Percentiles rank a stretch among this genome's conserved stretches.
Evolutionary conservation across 2,329 filamentous ascomycete genomes (phyloP).

Genomic region (Xylariaceae sp.): DNA sequence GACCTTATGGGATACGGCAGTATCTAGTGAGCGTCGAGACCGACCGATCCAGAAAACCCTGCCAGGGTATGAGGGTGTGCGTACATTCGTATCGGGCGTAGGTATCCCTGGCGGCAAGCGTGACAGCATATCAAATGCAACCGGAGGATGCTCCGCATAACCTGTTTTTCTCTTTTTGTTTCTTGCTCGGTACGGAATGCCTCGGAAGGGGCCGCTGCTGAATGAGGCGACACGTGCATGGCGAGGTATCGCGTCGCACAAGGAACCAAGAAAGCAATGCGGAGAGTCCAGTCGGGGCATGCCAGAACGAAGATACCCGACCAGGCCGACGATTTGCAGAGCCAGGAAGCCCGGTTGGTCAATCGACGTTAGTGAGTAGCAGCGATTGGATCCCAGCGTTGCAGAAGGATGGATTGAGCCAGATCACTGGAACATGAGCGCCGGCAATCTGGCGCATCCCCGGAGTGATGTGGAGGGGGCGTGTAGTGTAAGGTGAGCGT

Average conservation of each 20-base stretch:
- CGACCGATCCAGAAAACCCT: conserved; percentile 1
- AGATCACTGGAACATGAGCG: conserved; percentile 6
- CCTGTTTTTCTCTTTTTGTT: not conserved
- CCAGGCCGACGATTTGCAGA: not conserved
- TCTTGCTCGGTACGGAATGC: conserved; percentile 2
- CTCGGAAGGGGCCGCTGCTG: not conserved
- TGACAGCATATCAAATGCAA: not conserved
- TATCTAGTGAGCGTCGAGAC: conserved; percentile 14
- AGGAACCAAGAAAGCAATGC: conserved; percentile 2
- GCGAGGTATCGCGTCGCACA: not conserved
- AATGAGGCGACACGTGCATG: not conserved
- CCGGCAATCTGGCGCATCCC: not conserved
- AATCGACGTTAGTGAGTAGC: conserved; percentile 1
- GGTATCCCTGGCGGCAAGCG: conserved; percentile 3
- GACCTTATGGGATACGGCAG: not conserved
- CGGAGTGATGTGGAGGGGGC: not conserved
- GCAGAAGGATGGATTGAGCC: conserved; percentile 7
- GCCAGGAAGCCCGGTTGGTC: not conserved
- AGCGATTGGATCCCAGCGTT: conserved; percentile 1
- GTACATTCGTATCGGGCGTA: conserved; percentile 1
- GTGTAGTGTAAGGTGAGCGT: not conserved
- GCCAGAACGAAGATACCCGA: not conserved
- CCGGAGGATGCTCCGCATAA: not conserved
- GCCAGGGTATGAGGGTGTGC: not conserved
- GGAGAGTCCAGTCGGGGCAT: not conserved